Evolutionary conservation across 805 yeast genomes (phyloP), one percentile per base, ranked within the genome.

Genomic region (Blastobotrys peoriensis): DNA sequence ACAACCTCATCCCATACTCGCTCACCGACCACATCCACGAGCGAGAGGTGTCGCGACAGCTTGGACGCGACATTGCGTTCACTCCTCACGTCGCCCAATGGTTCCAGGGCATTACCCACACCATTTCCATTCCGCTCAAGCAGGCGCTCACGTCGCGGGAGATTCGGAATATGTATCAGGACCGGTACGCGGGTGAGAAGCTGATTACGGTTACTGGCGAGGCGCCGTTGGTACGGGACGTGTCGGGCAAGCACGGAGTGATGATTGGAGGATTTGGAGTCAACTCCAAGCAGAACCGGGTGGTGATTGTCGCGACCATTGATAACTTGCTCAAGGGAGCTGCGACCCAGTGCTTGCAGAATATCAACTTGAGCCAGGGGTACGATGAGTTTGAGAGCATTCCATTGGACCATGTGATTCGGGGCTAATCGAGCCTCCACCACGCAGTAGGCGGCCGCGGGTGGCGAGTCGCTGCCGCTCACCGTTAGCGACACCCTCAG

Each of bases 51-150:
- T 85, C 96, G 35, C 60, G 74, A 13, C 89, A 83, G 54, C 71
- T 93, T 49, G 95, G 94, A 2, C 67, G 69, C 36, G 76, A 78
- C 27, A 87, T 93, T 40, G 91, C 95, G 3, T 93, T 93, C 65
- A 79, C 85, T 52, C 98, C 99, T 17, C 99, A 93, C 60, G 99
- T 93, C 48, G 98, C 97, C 2, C 94, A 84, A 64, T 93, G 98
- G 98, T 93, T 93, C 79, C 98, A 94, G 69, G 99, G 99, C 56
- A 93, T 93, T 55, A 75, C 96, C 1, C 85, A 85, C 59, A 91
- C 99, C 17, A 82, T 93, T 44, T 81, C 87, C 35, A 84, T 93
- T 48, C 98, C 98, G 42, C 76, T 93, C 59, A 56, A 56, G 38
- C 72, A 78, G 43, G 70, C 73, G 34, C 68, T 89, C 52, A 77